phyloP scores from a whole-genome alignment of 257 asterid species.

The Solanum pimpinellifolium region DNA sequence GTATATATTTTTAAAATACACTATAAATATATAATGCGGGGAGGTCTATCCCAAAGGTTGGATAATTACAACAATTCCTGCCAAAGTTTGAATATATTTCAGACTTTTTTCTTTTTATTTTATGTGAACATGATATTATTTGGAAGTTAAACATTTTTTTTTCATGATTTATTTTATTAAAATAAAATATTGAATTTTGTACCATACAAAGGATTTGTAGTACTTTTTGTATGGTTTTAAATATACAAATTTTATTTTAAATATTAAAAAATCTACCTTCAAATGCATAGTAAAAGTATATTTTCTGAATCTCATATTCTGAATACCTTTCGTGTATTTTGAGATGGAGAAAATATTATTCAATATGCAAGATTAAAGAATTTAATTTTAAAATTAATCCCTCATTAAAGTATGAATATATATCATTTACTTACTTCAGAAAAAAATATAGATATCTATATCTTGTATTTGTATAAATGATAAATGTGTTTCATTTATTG shows the following conservation, averaged over 20 bases:
- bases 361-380: neutral
- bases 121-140: neutral
- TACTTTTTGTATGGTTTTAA: neutral
- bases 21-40: no score
- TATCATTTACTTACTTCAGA: neutral
- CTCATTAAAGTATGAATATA: neutral
- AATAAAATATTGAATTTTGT: neutral
- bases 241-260: neutral
- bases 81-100: no score
- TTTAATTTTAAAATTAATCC: neutral
- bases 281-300: neutral
- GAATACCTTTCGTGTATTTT: neutral
- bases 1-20: no score
- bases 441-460: no score
- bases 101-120: neutral
- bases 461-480: no score
- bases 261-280: neutral
- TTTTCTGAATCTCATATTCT: neutral
- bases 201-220: neutral
- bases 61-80: no score
- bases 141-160: neutral
- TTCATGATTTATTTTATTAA: neutral
- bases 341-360: neutral
- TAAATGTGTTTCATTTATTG: neutral
- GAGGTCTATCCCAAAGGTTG: no score